A percentile compares a stretch with the other conserved stretches of the same genome.
Conservation (phyloP, 805 yeast species). For the Yarrowia sp. region DNA sequence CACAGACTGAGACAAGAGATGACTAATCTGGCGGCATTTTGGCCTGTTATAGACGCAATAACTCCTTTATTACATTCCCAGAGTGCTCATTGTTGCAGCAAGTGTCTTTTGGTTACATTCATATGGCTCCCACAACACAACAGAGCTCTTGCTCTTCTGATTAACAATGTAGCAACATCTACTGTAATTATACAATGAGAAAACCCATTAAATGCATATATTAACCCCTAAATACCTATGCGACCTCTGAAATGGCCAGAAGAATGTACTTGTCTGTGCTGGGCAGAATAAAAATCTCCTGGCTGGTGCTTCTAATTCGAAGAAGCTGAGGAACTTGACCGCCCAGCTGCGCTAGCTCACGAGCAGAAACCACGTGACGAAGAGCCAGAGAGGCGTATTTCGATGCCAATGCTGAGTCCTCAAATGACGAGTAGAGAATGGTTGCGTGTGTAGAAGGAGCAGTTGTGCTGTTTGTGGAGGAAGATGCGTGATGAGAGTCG, state of each 20-base stretch:
- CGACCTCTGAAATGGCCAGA: background rate
- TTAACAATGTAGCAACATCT: too few species aligned
- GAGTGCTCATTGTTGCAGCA: too few species aligned
- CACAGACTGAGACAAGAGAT: background rate
- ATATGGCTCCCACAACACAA: too few species aligned
- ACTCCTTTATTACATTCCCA: too few species aligned
- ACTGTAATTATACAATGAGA: too few species aligned
- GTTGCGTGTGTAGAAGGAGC: background rate
- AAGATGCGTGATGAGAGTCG: background rate
- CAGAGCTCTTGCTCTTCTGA: too few species aligned
- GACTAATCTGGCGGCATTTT: background rate
- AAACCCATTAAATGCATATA: background rate
- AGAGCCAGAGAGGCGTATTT: background rate
- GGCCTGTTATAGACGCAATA: too few species aligned
- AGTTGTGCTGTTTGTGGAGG: background rate
- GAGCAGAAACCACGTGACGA: background rate
- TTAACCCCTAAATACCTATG: background rate
- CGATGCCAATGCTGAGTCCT: background rate
- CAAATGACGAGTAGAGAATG: slow-evolving; percentile 5
- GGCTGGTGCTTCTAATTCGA: background rate
- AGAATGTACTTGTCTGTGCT: background rate
- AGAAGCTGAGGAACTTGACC: background rate
- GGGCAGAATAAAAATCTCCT: background rate
- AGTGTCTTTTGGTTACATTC: too few species aligned
- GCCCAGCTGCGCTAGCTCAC: background rate